Evolutionary conservation across 495 filamentous ascomycete species (phyloP).

Genomic region (Tricharina praecox): DNA sequence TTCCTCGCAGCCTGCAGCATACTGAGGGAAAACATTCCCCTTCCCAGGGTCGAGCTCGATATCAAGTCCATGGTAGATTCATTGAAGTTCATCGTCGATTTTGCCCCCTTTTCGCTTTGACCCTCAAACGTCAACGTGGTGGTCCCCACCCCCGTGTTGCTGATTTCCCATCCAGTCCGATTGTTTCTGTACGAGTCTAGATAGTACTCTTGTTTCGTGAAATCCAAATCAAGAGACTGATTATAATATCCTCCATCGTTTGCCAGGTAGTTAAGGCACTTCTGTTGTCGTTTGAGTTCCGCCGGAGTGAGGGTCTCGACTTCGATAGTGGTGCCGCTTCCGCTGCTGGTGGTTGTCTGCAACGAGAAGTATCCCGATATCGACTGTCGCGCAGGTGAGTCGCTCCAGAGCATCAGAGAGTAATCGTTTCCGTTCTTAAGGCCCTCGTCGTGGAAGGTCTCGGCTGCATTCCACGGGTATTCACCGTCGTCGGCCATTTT

Average conservation of each 20-base stretch:
- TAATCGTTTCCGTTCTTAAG: slow-evolving; percentile 20
- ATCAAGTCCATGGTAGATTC: slow-evolving; percentile 14
- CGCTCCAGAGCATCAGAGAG: slow-evolving; percentile 23
- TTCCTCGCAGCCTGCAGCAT: slow-evolving; percentile 17
- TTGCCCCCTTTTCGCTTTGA: neutral
- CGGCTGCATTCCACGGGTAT: slow-evolving; percentile 20
- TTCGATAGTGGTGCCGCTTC: neutral
- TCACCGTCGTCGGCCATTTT: slow-evolving; percentile 18
- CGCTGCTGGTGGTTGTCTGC: neutral
- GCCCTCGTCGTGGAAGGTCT: slow-evolving; percentile 9
- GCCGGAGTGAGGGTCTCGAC: neutral
- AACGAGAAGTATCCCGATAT: slow-evolving; percentile 21
- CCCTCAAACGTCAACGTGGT: neutral
- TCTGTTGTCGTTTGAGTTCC: neutral
- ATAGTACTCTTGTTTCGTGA: neutral
- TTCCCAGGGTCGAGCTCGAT: slow-evolving; percentile 12
- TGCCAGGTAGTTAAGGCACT: slow-evolving; percentile 12
- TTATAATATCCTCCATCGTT: slow-evolving; percentile 24
- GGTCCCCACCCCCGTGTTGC: slow-evolving; percentile 2
- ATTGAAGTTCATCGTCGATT: neutral
- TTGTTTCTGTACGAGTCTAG: neutral
- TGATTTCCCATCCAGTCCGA: slow-evolving; percentile 1
- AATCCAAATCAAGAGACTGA: slow-evolving; percentile 9
- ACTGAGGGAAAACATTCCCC: slow-evolving; percentile 19
- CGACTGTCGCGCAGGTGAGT: slow-evolving; percentile 18